Base-by-base conservation (phyloP, 2,329 filamentous ascomycete genomes). In the Alternaria consortialis region DNA sequence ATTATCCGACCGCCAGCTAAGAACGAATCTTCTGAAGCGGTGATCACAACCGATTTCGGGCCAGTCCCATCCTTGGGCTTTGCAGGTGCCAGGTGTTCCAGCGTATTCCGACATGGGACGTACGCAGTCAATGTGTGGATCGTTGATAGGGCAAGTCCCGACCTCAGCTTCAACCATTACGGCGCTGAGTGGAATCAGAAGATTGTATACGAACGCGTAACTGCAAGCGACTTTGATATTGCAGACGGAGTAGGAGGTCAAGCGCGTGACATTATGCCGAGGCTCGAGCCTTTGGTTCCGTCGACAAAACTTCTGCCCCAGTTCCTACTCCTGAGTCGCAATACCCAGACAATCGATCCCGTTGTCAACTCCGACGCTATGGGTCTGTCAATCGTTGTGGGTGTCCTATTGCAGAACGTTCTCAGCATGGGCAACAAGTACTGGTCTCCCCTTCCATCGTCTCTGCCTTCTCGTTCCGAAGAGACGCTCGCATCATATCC, bases 51-150 rank as follows among this genome's bases (percentile, higher is more conserved):
- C 31, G 29, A 37, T 7, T n/a, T 58, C 32, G 56, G 56, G 11
- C 31, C 46, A n/a, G 29, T 44, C n/a, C 31, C 27, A 4, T 12
- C n/a, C 7, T 23, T 31, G 39, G 34, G 32, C 25, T 55, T 58
- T 39, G 31, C 37, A 11, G 52, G 56, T 3, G 34, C 31, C 20
- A 20, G 11, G 4, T 63, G 60, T 31, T 29, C 29, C 15, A 31
- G 55, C 9, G 34, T 34, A 1, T 52, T 63, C 32, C 43, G 44
- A 23, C 60, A 63, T 17, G 60, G 52, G 5, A 39, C 32, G 13
- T 40, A 43, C 29, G 11, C 60, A 7, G 40, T 62, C 42, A 46
- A 44, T 15, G 43, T 54, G 13, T 63, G 56, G 60, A 52, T 56
- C 20, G 32, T 56, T 8, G 39, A 60, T 2, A 31, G 48, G 36